Percentiles rank a stretch among this genome's conserved stretches.
phyloP scores from a whole-genome alignment of 306 rosid genomes.

The Glycyrrhiza uralensis region DNA sequence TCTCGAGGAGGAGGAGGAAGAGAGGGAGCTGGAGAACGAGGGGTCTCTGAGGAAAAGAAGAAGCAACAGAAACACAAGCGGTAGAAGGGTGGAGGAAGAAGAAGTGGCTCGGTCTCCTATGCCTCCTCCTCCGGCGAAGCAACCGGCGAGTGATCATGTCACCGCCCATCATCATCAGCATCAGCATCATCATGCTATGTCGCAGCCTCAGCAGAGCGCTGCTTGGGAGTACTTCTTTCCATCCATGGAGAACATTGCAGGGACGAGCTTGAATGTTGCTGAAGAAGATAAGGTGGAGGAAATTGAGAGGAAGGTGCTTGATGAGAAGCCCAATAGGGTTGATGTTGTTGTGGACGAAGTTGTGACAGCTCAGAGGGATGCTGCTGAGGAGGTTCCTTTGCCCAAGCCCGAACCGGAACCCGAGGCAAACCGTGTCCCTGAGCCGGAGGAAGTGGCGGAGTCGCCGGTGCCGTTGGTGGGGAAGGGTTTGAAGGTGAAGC shows the following conservation, averaged over 20 bases:
- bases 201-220: slow-evolving; percentile 36
- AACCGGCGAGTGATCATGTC: slow-evolving; percentile 28
- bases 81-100: slow-evolving; percentile 31
- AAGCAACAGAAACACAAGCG: neutral
- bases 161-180: neutral
- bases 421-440: neutral
- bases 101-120: slow-evolving; percentile 32
- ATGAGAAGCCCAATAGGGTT: slow-evolving; percentile 40
- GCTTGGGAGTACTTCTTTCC: slow-evolving; percentile 66
- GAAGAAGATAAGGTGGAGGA: slow-evolving; percentile 46
- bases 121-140: slow-evolving; percentile 31
- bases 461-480: slow-evolving; percentile 21
- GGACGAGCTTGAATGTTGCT: slow-evolving; percentile 43
- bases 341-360: slow-evolving; percentile 21
- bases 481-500: slow-evolving; percentile 46
- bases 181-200: slow-evolving; percentile 21
- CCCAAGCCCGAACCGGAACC: neutral
- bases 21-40: slow-evolving; percentile 45
- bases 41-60: slow-evolving; percentile 40
- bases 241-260: slow-evolving; percentile 46
- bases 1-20: slow-evolving; percentile 60
- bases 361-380: slow-evolving; percentile 1
- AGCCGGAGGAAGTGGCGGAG: slow-evolving; percentile 30
- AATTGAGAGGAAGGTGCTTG: slow-evolving; percentile 34
- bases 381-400: neutral